Percentiles rank a stretch among this genome's conserved stretches.
Evolutionary conservation across 2,329 filamentous ascomycete genomes (phyloP).

Genomic region (Colletotrichum sidae): DNA sequence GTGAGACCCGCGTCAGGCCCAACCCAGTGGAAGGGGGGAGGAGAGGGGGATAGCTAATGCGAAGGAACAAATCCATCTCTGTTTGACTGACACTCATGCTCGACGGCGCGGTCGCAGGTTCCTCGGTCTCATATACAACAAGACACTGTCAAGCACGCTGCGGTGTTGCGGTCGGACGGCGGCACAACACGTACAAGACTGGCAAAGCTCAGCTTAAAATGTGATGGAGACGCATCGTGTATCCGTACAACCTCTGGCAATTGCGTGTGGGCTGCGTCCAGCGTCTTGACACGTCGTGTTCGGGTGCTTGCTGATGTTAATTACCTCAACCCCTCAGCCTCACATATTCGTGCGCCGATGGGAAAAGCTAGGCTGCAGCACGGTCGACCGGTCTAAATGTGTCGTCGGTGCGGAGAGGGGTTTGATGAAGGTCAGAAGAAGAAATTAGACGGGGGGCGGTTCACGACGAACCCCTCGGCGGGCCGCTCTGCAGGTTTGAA

Average conservation of each 20-base stretch:
- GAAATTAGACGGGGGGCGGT: conserved; percentile 9
- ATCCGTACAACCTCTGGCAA: neutral
- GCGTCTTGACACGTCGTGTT: conserved; percentile 33
- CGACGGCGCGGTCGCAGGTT: conserved; percentile 10
- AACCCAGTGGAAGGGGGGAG: conserved; percentile 8
- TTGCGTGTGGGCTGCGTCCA: conserved; percentile 23
- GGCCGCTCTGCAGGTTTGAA: conserved; percentile 31
- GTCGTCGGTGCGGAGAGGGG: conserved; percentile 13
- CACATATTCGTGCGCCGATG: neutral
- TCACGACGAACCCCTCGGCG: conserved; percentile 24
- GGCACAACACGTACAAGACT: conserved; percentile 26
- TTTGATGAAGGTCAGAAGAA: conserved; percentile 27
- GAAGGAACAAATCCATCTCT: conserved; percentile 16
- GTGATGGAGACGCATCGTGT: conserved; percentile 6
- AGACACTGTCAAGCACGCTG: conserved; percentile 10
- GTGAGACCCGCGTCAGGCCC: conserved; percentile 23
- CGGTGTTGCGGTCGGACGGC: conserved; percentile 23
- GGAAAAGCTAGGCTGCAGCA: conserved; percentile 2
- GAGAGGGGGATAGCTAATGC: neutral
- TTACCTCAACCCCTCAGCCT: conserved; percentile 22
- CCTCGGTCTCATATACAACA: conserved; percentile 23
- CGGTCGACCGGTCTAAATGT: neutral
- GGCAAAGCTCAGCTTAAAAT: conserved; percentile 22
- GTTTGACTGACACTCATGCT: conserved; percentile 17
- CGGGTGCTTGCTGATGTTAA: conserved; percentile 35